Percentiles rank a stretch among this genome's conserved stretches.
These are phyloP conservation scores for Geotrichum reessii DNA, from an alignment of 1,139 yeast species.

Conservation along the genomic window DNA sequence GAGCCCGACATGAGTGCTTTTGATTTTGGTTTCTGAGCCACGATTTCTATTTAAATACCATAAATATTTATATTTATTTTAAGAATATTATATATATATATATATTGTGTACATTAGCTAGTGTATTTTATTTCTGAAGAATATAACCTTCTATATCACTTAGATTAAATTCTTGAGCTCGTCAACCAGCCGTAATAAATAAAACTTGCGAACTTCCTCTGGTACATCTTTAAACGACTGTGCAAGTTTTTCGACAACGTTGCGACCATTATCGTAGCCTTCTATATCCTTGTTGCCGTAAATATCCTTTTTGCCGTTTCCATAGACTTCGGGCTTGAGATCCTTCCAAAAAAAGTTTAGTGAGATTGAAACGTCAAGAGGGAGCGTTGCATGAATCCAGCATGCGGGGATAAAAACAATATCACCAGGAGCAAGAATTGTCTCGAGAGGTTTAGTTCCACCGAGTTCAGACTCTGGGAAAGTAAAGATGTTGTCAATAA, in stretches of 20 bases:
- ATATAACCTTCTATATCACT: neutral
- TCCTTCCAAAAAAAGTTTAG: slow-evolving; percentile 38
- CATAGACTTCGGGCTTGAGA: slow-evolving; percentile 27
- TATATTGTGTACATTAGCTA: neutral
- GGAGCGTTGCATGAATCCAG: slow-evolving; percentile 39
- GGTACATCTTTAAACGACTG: slow-evolving; percentile 29
- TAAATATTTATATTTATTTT: too few species aligned
- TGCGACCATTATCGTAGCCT: slow-evolving; percentile 34
- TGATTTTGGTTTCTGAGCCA: slow-evolving; percentile 44
- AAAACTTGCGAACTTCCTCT: slow-evolving; percentile 28
- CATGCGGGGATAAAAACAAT: slow-evolving; percentile 36
- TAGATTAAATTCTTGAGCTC: slow-evolving; percentile 24
- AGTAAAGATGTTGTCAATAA: slow-evolving; percentile 33
- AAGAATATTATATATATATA: too few species aligned
- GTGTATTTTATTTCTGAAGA: neutral
- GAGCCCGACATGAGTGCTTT: slow-evolving; percentile 83
- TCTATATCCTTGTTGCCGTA: slow-evolving; percentile 38
- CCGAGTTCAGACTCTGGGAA: slow-evolving; percentile 21
- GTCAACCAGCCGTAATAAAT: slow-evolving; percentile 29
- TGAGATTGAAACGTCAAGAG: slow-evolving; percentile 33
- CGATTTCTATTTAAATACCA: too few species aligned
- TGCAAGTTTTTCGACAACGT: slow-evolving; percentile 24
- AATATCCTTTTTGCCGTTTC: slow-evolving; percentile 33
- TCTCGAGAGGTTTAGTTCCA: slow-evolving; percentile 31
- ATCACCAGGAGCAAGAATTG: slow-evolving; percentile 38